Evolutionary conservation across 2,329 filamentous ascomycete genomes (phyloP).

Genomic region (Apiospora aurea): DNA sequence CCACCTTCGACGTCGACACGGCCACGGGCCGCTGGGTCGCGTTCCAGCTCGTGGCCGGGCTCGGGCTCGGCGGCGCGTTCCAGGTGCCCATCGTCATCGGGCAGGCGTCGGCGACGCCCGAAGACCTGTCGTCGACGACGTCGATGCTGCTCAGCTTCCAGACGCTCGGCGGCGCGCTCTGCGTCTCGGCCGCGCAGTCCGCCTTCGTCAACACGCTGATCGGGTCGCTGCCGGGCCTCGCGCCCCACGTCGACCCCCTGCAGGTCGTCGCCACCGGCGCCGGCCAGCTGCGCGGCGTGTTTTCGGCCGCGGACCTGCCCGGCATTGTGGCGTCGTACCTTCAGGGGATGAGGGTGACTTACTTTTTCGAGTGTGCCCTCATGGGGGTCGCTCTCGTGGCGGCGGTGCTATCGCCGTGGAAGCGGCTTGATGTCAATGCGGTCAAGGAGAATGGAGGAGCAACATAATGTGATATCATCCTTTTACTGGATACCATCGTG

Average conservation of each 20-base stretch:
- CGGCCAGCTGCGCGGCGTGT: neutral
- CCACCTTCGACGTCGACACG: constrained; percentile 45
- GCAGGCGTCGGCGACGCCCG: neutral
- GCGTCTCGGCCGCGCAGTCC: neutral
- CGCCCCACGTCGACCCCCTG: neutral
- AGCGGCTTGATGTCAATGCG: too few relatives aligned
- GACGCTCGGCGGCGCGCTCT: neutral
- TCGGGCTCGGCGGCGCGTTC: constrained; percentile 54
- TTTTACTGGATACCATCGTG: too few relatives aligned
- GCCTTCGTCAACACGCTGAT: neutral
- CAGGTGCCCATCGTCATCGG: constrained; percentile 43
- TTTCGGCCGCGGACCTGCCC: neutral
- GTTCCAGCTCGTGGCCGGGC: constrained; percentile 60
- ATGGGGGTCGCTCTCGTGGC: too few relatives aligned
- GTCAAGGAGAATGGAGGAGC: too few relatives aligned
- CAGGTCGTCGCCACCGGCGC: neutral
- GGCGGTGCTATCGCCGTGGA: too few relatives aligned
- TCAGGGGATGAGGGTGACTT: too few relatives aligned
- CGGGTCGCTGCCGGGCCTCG: neutral
- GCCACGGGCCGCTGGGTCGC: constrained; percentile 59
- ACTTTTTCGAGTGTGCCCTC: too few relatives aligned
- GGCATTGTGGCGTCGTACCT: neutral
- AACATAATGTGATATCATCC: too few relatives aligned
- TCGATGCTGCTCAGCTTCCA: neutral
- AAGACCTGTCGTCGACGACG: neutral